Evolutionary conservation across 1,284 basidiomycete species (phyloP).

Genomic region (Fomitopsis schrenkii): DNA sequence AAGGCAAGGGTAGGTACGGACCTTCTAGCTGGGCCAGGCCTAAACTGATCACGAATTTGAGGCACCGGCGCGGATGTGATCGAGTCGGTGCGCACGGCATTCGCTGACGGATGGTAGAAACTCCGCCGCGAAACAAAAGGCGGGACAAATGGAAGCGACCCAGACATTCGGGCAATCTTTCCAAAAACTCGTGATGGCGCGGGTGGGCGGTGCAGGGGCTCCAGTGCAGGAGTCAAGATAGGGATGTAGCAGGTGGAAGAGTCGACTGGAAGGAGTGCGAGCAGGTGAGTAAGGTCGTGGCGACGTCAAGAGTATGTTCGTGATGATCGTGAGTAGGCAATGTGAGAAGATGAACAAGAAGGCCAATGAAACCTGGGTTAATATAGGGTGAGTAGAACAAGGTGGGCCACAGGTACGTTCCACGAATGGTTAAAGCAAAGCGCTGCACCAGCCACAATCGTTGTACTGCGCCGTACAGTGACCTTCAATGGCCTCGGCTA

Average conservation of each 20-base stretch:
- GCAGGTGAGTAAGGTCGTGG: neutral
- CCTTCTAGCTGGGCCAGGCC: conserved; percentile 7
- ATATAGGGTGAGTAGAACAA: conserved; percentile 1
- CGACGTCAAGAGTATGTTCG: neutral
- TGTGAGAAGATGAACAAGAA: neutral
- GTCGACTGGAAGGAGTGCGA: neutral
- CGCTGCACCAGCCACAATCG: conserved; percentile 1
- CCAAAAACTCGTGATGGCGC: neutral
- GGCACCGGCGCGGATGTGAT: conserved; percentile 10
- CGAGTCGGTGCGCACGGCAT: conserved; percentile 3
- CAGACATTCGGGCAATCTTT: neutral
- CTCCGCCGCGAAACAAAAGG: conserved; percentile 4
- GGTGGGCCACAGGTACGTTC: neutral
- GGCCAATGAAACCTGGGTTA: neutral
- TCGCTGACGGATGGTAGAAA: neutral
- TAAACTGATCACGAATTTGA: conserved; percentile 6
- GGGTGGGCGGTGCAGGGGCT: neutral
- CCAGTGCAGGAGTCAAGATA: neutral
- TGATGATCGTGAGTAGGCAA: conserved; percentile 1
- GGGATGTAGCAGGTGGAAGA: neutral
- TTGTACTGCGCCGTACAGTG: neutral
- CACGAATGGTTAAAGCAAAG: neutral
- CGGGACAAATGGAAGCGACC: conserved; percentile 1
- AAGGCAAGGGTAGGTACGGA: conserved; percentile 7
- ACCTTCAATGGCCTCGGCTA: neutral